Evolutionary conservation across 257 asterid genomes (phyloP).

Genomic region (Henckelia pumila): DNA sequence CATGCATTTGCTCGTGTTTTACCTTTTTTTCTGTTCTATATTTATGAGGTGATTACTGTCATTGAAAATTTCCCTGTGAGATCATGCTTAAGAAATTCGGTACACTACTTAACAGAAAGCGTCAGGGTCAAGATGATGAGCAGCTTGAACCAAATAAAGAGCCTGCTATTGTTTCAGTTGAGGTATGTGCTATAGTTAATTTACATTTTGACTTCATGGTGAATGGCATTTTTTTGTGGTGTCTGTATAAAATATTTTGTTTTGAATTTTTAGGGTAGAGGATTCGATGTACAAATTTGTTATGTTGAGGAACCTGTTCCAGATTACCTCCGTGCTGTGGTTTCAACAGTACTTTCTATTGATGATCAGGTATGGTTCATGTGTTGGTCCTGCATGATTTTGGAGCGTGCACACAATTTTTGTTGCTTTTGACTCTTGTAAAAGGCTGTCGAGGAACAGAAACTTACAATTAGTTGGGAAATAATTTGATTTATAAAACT

Average conservation of each 20-base stretch:
- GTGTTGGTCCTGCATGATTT: neutral
- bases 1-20: conserved; percentile 7
- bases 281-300: conserved; percentile 69
- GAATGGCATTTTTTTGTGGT: neutral
- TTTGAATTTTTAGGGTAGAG: conserved; percentile 70
- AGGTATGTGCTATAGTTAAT: conserved; percentile 43
- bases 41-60: conserved; percentile 11
- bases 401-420: too few species aligned
- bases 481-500: too few species aligned
- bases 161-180: conserved; percentile 91
- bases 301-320: conserved; percentile 85
- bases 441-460: too few species aligned
- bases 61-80: conserved; percentile 3
- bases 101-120: conserved; percentile 52
- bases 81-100: conserved; percentile 21
- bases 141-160: conserved; percentile 53
- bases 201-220: conserved; percentile 14
- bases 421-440: too few species aligned
- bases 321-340: conserved; percentile 75
- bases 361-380: conserved; percentile 64
- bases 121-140: conserved; percentile 43
- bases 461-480: too few species aligned
- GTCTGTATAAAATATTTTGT: conserved; percentile 12
- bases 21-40: neutral
- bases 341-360: conserved; percentile 73